Conservation (phyloP, 768 basidiomycete species). For the Amanita rubescens region DNA sequence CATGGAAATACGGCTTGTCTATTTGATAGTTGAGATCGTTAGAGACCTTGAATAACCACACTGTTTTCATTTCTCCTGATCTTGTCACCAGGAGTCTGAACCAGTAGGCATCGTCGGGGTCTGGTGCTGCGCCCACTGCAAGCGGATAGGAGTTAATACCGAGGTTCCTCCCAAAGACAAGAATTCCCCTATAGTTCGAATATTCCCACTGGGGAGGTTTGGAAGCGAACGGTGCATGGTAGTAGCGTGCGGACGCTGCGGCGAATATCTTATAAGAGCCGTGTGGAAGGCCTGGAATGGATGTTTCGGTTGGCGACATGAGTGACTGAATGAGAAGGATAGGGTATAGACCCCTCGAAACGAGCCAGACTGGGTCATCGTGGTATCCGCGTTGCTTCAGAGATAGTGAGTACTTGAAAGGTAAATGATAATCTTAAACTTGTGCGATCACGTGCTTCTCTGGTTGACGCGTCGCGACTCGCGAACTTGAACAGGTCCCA, state of each 20-base stretch:
- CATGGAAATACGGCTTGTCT: constrained; percentile 90
- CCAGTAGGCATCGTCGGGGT: constrained; percentile 33
- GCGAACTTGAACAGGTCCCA: not conserved
- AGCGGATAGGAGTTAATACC: constrained; percentile 20
- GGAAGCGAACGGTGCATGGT: constrained; percentile 49
- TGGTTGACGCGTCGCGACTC: not conserved
- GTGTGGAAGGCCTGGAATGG: constrained; percentile 25
- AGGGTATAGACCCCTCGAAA: not conserved
- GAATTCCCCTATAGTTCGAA: constrained; percentile 51
- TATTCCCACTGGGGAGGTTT: constrained; percentile 48
- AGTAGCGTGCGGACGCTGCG: constrained; percentile 49
- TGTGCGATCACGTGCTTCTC: constrained; percentile 1
- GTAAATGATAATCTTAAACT: not conserved
- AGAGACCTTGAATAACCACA: constrained; percentile 65
- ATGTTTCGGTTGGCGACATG: not conserved
- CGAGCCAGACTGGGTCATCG: not conserved
- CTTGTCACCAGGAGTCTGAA: constrained; percentile 56
- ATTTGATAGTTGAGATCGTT: constrained; percentile 61
- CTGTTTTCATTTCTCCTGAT: constrained; percentile 38
- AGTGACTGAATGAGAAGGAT: not conserved
- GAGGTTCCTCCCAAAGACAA: constrained; percentile 44
- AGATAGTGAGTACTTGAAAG: not conserved
- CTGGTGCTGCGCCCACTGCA: not conserved
- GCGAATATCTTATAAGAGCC: constrained; percentile 40
- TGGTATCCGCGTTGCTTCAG: constrained; percentile 8